These are phyloP conservation scores for Amanita jacksonii DNA, from an alignment of 768 basidiomycete genomes.

Conservation along the genomic window DNA sequence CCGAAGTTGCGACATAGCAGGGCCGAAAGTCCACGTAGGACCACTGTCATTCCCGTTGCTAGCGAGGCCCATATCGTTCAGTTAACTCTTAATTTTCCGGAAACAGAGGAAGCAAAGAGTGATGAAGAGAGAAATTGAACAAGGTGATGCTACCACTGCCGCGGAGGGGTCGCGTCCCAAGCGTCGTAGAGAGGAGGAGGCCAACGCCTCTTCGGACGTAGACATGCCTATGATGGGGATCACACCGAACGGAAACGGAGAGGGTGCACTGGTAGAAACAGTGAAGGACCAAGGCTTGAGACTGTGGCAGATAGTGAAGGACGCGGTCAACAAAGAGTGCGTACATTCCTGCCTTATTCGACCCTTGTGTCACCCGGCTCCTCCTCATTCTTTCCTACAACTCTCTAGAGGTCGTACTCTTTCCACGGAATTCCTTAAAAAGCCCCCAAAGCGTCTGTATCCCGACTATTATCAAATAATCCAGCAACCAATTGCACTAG, in stretches of 20 bases:
- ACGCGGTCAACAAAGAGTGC: slow-evolving; percentile 83
- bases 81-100: background rate
- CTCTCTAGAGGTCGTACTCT: slow-evolving; percentile 50
- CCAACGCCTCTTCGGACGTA: slow-evolving; percentile 30
- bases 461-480: slow-evolving; percentile 85
- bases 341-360: slow-evolving; percentile 37
- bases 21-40: slow-evolving; percentile 2
- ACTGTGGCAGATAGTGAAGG: slow-evolving; percentile 72
- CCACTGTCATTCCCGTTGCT: background rate
- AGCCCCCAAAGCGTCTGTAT: slow-evolving; percentile 63
- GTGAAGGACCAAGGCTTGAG: slow-evolving; percentile 61
- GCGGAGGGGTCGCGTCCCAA: slow-evolving; percentile 34
- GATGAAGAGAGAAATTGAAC: slow-evolving; percentile 30
- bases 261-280: slow-evolving; percentile 19
- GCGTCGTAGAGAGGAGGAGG: slow-evolving; percentile 32
- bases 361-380: slow-evolving; percentile 26
- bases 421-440: slow-evolving; percentile 55
- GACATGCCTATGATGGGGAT: slow-evolving; percentile 27
- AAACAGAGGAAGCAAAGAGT: slow-evolving; percentile 10
- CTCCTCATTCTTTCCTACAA: slow-evolving; percentile 18
- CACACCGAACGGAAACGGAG: slow-evolving; percentile 13
- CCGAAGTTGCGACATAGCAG: slow-evolving; percentile 6
- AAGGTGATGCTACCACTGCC: slow-evolving; percentile 22
- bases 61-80: background rate
- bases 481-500: slow-evolving; percentile 73